These are phyloP conservation scores for Cutaneotrichosporon cavernicola DNA, from an alignment of 1,284 basidiomycete genomes.

Conservation along the genomic window DNA sequence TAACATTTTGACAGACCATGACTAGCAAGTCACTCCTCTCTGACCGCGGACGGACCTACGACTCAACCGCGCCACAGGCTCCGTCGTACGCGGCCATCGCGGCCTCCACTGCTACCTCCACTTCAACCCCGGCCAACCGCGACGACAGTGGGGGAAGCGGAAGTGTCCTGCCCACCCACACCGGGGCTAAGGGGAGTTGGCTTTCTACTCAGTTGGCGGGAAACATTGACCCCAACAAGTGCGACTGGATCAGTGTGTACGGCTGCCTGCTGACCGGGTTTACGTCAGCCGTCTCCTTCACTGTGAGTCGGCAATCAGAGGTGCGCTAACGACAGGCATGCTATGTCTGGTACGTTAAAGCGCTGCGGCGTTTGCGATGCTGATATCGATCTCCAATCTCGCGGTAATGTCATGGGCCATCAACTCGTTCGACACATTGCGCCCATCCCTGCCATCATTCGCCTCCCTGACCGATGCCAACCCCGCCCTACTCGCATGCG, in stretches of 20 bases:
- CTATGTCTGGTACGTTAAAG: conserved; percentile 10
- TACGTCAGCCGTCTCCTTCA: conserved; percentile 72
- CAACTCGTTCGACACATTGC: background rate
- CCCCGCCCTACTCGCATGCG: no score
- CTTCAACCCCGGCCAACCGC: background rate
- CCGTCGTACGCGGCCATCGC: background rate
- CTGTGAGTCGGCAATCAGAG: conserved; percentile 39
- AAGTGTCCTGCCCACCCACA: background rate
- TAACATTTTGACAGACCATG: background rate
- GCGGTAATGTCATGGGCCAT: no score
- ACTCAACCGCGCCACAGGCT: background rate
- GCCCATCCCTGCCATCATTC: background rate
- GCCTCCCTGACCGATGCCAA: no score
- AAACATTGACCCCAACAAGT: conserved; percentile 60
- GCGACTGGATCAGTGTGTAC: conserved; percentile 63
- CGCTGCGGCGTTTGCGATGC: background rate
- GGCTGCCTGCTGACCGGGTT: conserved; percentile 86
- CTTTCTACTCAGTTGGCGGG: background rate
- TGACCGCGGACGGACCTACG: background rate
- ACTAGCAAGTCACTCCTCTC: background rate
- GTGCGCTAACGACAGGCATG: conserved; percentile 12
- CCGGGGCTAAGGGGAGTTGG: background rate
- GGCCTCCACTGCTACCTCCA: background rate
- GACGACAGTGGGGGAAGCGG: background rate
- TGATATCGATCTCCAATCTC: background rate